A percentile compares a stretch with the other conserved stretches of the same genome.
Conservation (phyloP, 768 basidiomycete genomes). For the Auricularia auricula-judae region DNA sequence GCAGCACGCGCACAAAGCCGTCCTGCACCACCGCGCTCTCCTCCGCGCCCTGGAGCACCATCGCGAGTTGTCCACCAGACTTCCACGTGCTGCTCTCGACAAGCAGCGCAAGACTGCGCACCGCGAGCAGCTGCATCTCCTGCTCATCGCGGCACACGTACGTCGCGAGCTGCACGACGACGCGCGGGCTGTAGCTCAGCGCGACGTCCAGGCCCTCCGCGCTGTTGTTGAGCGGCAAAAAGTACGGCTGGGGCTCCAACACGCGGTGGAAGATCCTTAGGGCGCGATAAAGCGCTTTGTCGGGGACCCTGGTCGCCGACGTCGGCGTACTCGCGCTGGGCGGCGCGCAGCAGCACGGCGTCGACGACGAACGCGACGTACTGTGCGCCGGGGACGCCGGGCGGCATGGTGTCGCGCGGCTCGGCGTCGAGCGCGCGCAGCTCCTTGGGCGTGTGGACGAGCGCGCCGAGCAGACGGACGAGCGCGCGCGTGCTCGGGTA, state of each 20-base stretch:
- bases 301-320: slow-evolving; percentile 48
- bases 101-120: slow-evolving; percentile 64
- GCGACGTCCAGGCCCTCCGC: slow-evolving; percentile 51
- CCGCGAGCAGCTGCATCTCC: slow-evolving; percentile 61
- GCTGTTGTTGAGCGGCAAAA: slow-evolving; percentile 55
- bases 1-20: slow-evolving; percentile 63
- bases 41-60: slow-evolving; percentile 65
- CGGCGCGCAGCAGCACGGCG: slow-evolving; percentile 48
- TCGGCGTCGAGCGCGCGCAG: slow-evolving; percentile 49
- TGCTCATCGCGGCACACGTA: slow-evolving; percentile 63
- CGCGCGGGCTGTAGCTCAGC: slow-evolving; percentile 54
- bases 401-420: slow-evolving; percentile 63
- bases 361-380: slow-evolving; percentile 81
- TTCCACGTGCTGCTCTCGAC: slow-evolving; percentile 48
- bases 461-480: slow-evolving; percentile 65
- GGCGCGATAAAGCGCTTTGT: slow-evolving; percentile 64
- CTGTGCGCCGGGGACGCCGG: slow-evolving; percentile 35
- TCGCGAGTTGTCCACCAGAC: slow-evolving; percentile 43
- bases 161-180: slow-evolving; percentile 72
- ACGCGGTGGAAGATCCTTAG: slow-evolving; percentile 73
- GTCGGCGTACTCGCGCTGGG: slow-evolving; percentile 53
- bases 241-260: slow-evolving; percentile 78
- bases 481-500: slow-evolving; percentile 85
- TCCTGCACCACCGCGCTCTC: slow-evolving; percentile 80
- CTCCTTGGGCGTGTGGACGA: slow-evolving; percentile 74